A percentile compares a stretch with the other conserved stretches of the same genome.
Evolutionary conservation across 768 basidiomycete species (phyloP).

Genomic region (Chalciporus piperatus): DNA sequence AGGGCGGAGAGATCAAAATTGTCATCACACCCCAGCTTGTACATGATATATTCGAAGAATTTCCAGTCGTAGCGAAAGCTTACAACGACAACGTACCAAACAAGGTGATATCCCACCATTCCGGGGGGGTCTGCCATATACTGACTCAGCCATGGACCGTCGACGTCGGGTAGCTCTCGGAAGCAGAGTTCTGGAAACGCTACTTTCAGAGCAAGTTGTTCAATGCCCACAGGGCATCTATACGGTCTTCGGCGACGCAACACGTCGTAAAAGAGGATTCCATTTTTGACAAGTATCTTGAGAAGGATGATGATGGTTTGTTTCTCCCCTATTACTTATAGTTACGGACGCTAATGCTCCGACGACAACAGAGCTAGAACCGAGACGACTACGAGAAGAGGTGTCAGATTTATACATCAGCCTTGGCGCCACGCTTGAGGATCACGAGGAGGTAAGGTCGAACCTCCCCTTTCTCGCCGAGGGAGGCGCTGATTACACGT

Average conservation of each 20-base stretch:
- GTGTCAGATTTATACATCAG: slow-evolving; percentile 77
- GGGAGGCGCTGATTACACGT: not conserved
- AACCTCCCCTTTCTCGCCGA: not conserved
- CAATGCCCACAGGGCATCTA: slow-evolving; percentile 91
- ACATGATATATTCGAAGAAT: slow-evolving; percentile 96
- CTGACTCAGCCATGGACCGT: slow-evolving; percentile 1
- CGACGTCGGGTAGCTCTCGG: slow-evolving; percentile 60
- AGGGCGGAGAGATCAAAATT: slow-evolving; percentile 84
- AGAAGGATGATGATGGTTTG: slow-evolving; percentile 91
- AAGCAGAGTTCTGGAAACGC: slow-evolving; percentile 93
- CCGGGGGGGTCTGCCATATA: not conserved
- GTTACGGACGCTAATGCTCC: not conserved
- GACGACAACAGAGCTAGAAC: slow-evolving; percentile 61
- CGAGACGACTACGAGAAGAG: slow-evolving; percentile 63
- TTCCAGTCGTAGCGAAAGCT: slow-evolving; percentile 89
- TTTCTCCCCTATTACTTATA: slow-evolving; percentile 1
- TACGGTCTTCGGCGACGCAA: slow-evolving; percentile 79
- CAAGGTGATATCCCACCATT: slow-evolving; percentile 48
- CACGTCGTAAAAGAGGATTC: slow-evolving; percentile 87
- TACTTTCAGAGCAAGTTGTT: slow-evolving; percentile 97
- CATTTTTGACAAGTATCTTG: slow-evolving; percentile 95
- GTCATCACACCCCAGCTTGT: slow-evolving; percentile 89
- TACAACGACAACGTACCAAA: slow-evolving; percentile 90
- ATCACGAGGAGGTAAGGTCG: slow-evolving; percentile 75
- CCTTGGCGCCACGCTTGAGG: slow-evolving; percentile 84